Evolutionary conservation across 805 yeast species (phyloP).

Genomic region (Saturnispora bothae): DNA sequence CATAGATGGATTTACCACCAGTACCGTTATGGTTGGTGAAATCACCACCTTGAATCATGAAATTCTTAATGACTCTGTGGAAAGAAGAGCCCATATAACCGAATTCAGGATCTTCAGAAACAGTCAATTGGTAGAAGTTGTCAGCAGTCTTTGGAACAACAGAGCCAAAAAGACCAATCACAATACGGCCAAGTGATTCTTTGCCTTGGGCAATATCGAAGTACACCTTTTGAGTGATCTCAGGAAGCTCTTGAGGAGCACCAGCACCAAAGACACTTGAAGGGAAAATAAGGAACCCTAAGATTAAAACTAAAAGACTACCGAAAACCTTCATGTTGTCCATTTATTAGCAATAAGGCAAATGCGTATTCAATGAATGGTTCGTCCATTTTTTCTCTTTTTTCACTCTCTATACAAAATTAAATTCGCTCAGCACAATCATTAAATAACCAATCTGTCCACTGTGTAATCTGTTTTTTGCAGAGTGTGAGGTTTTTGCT

Average conservation of each 20-base stretch:
- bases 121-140: constrained; percentile 72
- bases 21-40: constrained; percentile 59
- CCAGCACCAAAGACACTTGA: constrained; percentile 11
- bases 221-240: constrained; percentile 68
- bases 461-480: constrained; percentile 45
- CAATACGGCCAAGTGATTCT: constrained; percentile 65
- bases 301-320: constrained; percentile 13
- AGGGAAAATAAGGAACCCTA: constrained; percentile 16
- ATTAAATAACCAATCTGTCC: constrained; percentile 35
- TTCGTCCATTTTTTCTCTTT: no score
- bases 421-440: not conserved
- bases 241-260: constrained; percentile 33
- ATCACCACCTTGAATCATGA: constrained; percentile 80
- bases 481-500: constrained; percentile 10
- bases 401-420: no score
- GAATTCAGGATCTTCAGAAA: constrained; percentile 62
- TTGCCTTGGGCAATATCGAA: constrained; percentile 82
- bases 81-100: constrained; percentile 54
- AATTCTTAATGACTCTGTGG: constrained; percentile 63
- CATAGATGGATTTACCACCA: constrained; percentile 70
- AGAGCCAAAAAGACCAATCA: constrained; percentile 78
- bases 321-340: constrained; percentile 12
- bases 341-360: not conserved
- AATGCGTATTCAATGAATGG: no score
- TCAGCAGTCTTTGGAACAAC: constrained; percentile 83